Conservation (phyloP, 176 grass and related monocot species). For the Triticum timopheevii region DNA sequence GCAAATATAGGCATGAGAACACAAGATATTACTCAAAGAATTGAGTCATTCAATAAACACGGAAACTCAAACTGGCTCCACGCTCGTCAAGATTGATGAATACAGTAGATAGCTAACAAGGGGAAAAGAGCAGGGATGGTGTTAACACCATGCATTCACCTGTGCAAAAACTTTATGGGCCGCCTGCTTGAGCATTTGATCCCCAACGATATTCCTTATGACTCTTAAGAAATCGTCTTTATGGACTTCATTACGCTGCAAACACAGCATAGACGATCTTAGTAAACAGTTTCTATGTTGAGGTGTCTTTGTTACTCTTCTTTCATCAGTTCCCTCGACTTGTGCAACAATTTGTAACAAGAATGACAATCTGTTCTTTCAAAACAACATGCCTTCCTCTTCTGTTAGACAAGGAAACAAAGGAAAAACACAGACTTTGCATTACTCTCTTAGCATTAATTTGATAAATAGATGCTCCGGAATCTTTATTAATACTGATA, state of each 20-base stretch:
- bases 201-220: slow-evolving; percentile 92
- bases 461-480: background rate
- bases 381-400: background rate
- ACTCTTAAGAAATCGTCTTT: slow-evolving; percentile 99
- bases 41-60: slow-evolving; percentile 7
- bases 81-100: background rate
- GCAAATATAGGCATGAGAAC: slow-evolving; percentile 14
- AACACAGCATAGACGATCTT: slow-evolving; percentile 32
- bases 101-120: background rate
- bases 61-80: background rate
- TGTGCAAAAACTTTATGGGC: slow-evolving; percentile 91
- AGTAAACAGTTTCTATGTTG: slow-evolving; percentile 22
- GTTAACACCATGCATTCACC: slow-evolving; percentile 47
- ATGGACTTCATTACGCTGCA: slow-evolving; percentile 86
- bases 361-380: slow-evolving; percentile 5
- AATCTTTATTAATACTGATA: background rate
- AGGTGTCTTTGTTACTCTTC: background rate
- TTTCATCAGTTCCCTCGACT: slow-evolving; percentile 13
- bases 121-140: slow-evolving; percentile 14
- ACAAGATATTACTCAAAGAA: slow-evolving; percentile 25
- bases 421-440: slow-evolving; percentile 19
- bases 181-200: slow-evolving; percentile 99
- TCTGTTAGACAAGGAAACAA: slow-evolving; percentile 12
- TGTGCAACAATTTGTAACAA: slow-evolving; percentile 19
- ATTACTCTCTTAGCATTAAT: background rate